These are phyloP conservation scores for Colletotrichum ledebouriae DNA, from an alignment of 2,329 filamentous ascomycete genomes.

Conservation along the genomic window DNA sequence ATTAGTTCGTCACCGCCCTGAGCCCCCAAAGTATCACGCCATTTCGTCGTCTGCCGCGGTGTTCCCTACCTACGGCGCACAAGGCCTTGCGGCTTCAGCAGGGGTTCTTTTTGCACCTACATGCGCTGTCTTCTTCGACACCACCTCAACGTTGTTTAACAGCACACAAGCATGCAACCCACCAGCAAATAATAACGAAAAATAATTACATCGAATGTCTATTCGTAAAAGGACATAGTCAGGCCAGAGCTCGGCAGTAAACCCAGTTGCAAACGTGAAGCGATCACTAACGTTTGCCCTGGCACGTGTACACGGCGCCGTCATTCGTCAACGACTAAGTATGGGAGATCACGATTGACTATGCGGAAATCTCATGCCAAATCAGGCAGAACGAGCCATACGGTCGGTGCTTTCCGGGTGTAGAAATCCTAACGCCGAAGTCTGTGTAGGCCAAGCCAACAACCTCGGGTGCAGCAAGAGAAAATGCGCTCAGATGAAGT, in stretches of 20 bases:
- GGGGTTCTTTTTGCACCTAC: neutral
- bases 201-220: neutral
- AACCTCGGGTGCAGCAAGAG: too few species aligned
- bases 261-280: slow-evolving; percentile 6
- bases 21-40: slow-evolving; percentile 39
- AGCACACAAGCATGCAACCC: slow-evolving; percentile 12
- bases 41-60: slow-evolving; percentile 34
- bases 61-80: slow-evolving; percentile 1
- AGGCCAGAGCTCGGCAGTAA: slow-evolving; percentile 14
- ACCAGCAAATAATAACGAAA: neutral
- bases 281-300: neutral
- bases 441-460: too few species aligned
- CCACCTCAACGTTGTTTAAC: neutral
- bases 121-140: neutral
- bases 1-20: slow-evolving; percentile 36
- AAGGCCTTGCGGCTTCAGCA: slow-evolving; percentile 9
- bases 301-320: slow-evolving; percentile 4
- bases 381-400: too few species aligned
- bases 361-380: too few species aligned
- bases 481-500: too few species aligned
- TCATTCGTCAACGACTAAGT: slow-evolving; percentile 1
- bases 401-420: too few species aligned
- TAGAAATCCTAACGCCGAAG: too few species aligned
- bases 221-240: neutral
- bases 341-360: neutral